Evolutionary conservation across 192 early-diverging fungal genomes (phyloP).

Genomic region (Linnemannia zychae): DNA sequence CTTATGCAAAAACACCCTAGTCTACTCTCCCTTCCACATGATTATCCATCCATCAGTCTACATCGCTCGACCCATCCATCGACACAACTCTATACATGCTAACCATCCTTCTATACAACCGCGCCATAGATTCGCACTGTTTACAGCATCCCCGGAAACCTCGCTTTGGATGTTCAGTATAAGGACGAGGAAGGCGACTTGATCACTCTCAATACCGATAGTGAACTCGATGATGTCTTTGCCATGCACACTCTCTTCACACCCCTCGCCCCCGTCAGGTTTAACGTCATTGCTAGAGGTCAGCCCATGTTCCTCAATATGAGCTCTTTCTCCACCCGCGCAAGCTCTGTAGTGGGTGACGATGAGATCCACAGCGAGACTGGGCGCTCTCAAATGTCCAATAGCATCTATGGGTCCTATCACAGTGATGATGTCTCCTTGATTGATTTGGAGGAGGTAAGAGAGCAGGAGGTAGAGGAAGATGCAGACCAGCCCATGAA

Average conservation of each 20-base stretch:
- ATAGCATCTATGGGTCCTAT: slow-evolving; percentile 25
- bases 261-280: slow-evolving; percentile 32
- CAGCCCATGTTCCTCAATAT: neutral
- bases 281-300: slow-evolving; percentile 19
- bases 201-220: slow-evolving; percentile 46
- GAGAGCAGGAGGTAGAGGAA: neutral
- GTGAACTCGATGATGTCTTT: slow-evolving; percentile 47
- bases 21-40: neutral
- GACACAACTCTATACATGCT: neutral
- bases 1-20: neutral
- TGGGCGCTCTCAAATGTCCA: neutral
- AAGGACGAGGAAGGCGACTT: slow-evolving; percentile 45
- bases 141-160: slow-evolving; percentile 22
- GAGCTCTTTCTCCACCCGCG: neutral
- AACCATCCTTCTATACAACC: neutral
- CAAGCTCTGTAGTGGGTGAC: neutral
- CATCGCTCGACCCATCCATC: neutral
- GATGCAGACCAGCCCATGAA: neutral
- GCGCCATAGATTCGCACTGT: slow-evolving; percentile 37
- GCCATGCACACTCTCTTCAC: slow-evolving; percentile 42
- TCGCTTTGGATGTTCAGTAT: slow-evolving; percentile 32
- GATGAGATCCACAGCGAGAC: neutral
- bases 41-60: slow-evolving; percentile 7
- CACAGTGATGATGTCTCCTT: slow-evolving; percentile 44
- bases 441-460: slow-evolving; percentile 40